Base-by-base conservation (phyloP, 257 asterid genomes). In the Agastache rugosa region DNA sequence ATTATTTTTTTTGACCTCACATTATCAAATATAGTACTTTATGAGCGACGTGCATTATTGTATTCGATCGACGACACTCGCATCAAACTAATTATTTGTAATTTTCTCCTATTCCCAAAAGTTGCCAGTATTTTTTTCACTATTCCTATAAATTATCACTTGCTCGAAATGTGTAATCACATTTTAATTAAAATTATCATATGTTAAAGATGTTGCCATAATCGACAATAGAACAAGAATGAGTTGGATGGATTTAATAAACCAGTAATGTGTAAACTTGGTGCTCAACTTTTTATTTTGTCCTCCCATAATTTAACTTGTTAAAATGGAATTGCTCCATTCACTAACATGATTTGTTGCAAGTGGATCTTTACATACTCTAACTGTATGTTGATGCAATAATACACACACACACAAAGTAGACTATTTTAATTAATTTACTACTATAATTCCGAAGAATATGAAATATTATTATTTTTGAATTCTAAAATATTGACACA, bases 211-310 rank as follows among this genome's bases (percentile, higher is more conserved):
- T 62, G 53, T 51, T 42, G 67, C 23, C 23, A 51, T 51, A 51
- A 51, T 51, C 11, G 34, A 72, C 62, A 64, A 63, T 66, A 55
- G 17, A 11, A 66, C 25, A 23, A 35, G n/a, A 34, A 48, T 58
- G 63, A 35, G 70, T 67, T 47, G 80, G 70, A 58, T 58, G 54
- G 45, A 45, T 35, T 22, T 59, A 55, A 72, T 68, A 45, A 69
- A 61, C 80, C 80, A 76, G 37, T 76, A 59, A 60, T 48, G 41
- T 76, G 17, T 54, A 29, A 71, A 77, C 41, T 71, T 63, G 51
- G 81, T 77, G 81, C 74, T 71, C 54, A 63, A 54, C 63, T 44
- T 77, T 69, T 70, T 20, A 50, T 76, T 58, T 75, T 75, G 66
- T 77, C 67, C 37, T 62, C 77, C 37, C 72, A 77, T 63, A 19